Conservation (phyloP, 495 filamentous ascomycete species). For the Lophium mytilinum region DNA sequence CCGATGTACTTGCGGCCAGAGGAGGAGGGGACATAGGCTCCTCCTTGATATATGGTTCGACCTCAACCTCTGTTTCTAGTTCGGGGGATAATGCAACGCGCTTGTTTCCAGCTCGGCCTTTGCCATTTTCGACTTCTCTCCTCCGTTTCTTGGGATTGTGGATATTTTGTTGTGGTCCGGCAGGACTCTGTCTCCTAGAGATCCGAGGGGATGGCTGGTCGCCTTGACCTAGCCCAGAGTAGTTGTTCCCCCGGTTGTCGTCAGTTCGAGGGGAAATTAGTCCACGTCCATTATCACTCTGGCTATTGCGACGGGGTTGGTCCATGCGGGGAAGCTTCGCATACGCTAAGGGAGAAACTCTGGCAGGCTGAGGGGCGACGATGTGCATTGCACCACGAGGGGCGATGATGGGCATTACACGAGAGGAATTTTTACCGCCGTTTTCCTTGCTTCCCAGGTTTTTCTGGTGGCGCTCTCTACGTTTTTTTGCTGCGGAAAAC, state of each 20-base stretch:
- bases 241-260: not conserved
- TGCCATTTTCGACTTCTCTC: conserved; percentile 25
- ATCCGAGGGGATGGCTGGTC: conserved; percentile 1
- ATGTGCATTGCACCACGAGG: no score
- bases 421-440: conserved; percentile 3
- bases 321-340: conserved; percentile 50
- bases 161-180: conserved; percentile 2
- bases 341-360: conserved; percentile 67
- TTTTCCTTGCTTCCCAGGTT: not conserved
- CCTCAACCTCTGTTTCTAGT: not conserved
- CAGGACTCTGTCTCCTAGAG: conserved; percentile 19
- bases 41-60: conserved; percentile 66
- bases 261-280: not conserved
- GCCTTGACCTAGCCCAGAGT: not conserved
- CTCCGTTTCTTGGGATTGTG: conserved; percentile 17
- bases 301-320: conserved; percentile 14
- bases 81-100: conserved; percentile 9
- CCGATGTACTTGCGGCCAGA: conserved; percentile 33
- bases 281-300: not conserved
- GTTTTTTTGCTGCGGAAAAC: not conserved
- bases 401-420: conserved; percentile 42
- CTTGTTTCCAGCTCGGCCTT: conserved; percentile 36
- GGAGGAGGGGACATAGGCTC: conserved; percentile 82
- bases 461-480: not conserved
- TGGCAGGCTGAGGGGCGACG: conserved; percentile 73